phyloP scores from a whole-genome alignment of 129 eudicot species.

The Sambucus nigra region DNA sequence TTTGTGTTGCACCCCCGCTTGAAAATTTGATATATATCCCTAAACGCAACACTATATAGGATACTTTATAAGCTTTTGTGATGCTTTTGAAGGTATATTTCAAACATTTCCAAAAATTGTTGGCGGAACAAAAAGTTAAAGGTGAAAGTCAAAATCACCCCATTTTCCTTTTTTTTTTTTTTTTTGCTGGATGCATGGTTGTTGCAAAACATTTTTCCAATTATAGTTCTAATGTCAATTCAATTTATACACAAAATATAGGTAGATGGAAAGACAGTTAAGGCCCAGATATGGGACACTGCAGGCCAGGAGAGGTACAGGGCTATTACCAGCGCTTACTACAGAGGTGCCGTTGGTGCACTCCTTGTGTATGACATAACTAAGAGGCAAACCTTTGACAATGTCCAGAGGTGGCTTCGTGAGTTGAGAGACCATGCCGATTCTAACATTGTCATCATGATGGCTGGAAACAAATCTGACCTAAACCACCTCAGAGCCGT shows the following conservation, averaged over 20 bases:
- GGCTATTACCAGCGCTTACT: constrained; percentile 82
- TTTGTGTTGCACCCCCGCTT: too few species aligned
- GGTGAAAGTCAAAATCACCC: too few species aligned
- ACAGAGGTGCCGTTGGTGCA: constrained; percentile 83
- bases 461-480: constrained; percentile 88
- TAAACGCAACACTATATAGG: too few species aligned
- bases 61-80: too few species aligned
- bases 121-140: too few species aligned
- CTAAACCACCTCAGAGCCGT: constrained; percentile 62
- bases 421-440: constrained; percentile 79
- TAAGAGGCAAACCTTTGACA: constrained; percentile 65
- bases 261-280: constrained; percentile 81
- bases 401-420: constrained; percentile 65
- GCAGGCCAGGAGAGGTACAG: constrained; percentile 87
- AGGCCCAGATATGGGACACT: constrained; percentile 92
- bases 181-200: too few species aligned
- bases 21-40: too few species aligned
- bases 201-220: too few species aligned
- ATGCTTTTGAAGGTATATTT: too few species aligned
- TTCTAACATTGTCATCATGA: constrained; percentile 66
- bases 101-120: too few species aligned
- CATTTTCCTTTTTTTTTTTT: too few species aligned
- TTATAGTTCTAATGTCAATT: neutral
- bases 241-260: constrained; percentile 11
- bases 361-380: constrained; percentile 76